Conservation (phyloP, 257 asterid genomes). For the Echium plantagineum region DNA sequence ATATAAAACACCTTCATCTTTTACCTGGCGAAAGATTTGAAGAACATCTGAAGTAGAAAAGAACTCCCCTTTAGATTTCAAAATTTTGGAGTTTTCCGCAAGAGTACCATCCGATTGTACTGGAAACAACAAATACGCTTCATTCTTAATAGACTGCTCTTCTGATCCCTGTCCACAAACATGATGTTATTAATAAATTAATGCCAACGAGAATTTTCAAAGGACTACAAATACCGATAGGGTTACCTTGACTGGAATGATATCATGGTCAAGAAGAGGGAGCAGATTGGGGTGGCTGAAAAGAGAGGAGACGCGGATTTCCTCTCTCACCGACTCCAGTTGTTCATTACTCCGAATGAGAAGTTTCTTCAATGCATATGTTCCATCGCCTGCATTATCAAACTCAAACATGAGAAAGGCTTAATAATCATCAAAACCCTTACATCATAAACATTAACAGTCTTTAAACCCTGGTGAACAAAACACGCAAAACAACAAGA, state of each 20-base stretch:
- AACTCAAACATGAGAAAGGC: conserved; percentile 1
- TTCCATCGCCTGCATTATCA: conserved; percentile 66
- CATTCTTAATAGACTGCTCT: conserved; percentile 90
- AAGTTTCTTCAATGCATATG: conserved; percentile 98
- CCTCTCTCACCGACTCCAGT: conserved; percentile 82
- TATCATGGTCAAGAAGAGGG: conserved; percentile 97
- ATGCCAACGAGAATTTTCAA: too few relatives aligned
- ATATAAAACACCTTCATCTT: conserved; percentile 3
- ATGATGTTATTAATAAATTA: too few relatives aligned
- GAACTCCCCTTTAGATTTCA: conserved; percentile 76
- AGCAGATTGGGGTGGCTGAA: conserved; percentile 90
- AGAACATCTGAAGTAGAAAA: conserved; percentile 86
- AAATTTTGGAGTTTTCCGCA: conserved; percentile 50
- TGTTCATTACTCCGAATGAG: conserved; percentile 82
- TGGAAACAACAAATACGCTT: conserved; percentile 92
- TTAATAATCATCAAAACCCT: neutral
- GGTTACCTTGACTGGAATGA: conserved; percentile 84
- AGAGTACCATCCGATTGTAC: conserved; percentile 94
- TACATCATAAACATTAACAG: neutral
- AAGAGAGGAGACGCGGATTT: conserved; percentile 77
- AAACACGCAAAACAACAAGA: neutral
- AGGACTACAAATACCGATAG: too few relatives aligned
- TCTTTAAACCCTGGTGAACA: neutral
- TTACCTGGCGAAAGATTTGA: conserved; percentile 90
- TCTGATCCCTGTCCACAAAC: conserved; percentile 45